Percentiles rank a stretch among this genome's conserved stretches.
Conservation (phyloP, 2,329 filamentous ascomycete species). For the Tricladium varicosporioides region DNA sequence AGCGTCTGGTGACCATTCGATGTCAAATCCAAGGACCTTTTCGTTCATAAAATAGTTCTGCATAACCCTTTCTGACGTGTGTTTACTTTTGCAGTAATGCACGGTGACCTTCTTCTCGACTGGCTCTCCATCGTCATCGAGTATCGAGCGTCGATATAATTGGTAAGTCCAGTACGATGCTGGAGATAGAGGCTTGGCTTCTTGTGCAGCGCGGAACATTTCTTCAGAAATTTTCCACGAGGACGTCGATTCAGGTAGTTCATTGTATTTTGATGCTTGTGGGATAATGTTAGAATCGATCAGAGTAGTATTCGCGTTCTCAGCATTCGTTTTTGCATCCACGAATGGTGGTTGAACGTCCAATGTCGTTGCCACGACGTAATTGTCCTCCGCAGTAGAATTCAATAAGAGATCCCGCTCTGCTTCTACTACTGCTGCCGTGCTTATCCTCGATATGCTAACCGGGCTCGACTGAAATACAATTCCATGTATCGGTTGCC, state of each 20-base stretch:
- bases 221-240: slow-evolving; percentile 48
- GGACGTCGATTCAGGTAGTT: slow-evolving; percentile 39
- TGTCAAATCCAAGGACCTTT: slow-evolving; percentile 78
- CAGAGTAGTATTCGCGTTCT: too few species aligned
- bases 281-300: background rate
- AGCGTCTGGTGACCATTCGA: slow-evolving; percentile 73
- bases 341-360: background rate
- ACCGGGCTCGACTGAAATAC: slow-evolving; percentile 33
- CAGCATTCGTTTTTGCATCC: too few species aligned
- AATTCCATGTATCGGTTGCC: slow-evolving; percentile 40
- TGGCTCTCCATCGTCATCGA: slow-evolving; percentile 25
- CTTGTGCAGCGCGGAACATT: slow-evolving; percentile 47
- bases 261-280: slow-evolving; percentile 26
- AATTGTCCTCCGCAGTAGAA: slow-evolving; percentile 23
- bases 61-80: slow-evolving; percentile 65
- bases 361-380: slow-evolving; percentile 15
- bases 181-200: slow-evolving; percentile 41
- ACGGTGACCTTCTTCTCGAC: slow-evolving; percentile 58
- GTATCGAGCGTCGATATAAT: slow-evolving; percentile 58
- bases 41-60: slow-evolving; percentile 65
- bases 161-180: slow-evolving; percentile 66
- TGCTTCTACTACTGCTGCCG: slow-evolving; percentile 10
- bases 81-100: slow-evolving; percentile 72
- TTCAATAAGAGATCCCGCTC: slow-evolving; percentile 20
- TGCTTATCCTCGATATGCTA: slow-evolving; percentile 22